Evolutionary conservation across 2,329 filamentous ascomycete genomes (phyloP).

Genomic region (Fusarium irregulare): DNA sequence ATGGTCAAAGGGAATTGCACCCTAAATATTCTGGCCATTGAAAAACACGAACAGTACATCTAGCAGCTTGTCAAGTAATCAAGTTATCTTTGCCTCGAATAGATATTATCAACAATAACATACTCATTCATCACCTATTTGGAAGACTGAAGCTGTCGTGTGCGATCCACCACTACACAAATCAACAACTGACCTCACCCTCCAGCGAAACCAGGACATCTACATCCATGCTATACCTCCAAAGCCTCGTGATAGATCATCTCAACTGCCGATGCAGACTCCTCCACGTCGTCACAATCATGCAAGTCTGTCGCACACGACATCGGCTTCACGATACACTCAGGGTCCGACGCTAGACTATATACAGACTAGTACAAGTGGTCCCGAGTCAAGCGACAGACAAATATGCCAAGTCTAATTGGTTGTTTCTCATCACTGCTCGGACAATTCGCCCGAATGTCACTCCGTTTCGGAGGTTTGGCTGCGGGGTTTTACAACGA

Average conservation of each 20-base stretch:
- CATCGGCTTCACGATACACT: neutral
- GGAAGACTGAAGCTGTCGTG: neutral
- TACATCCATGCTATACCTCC: no score
- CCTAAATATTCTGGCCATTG: no score
- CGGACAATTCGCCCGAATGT: neutral
- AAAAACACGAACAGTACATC: no score
- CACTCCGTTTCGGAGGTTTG: slow-evolving; percentile 1
- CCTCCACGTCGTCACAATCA: neutral
- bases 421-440: neutral
- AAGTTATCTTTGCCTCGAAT: neutral
- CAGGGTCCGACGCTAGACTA: neutral
- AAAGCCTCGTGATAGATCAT: no score
- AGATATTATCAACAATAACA: neutral
- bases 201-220: no score
- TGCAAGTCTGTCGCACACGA: neutral
- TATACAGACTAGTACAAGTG: neutral
- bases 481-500: slow-evolving; percentile 1
- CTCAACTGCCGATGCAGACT: no score
- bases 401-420: neutral
- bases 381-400: neutral
- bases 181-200: neutral
- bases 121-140: neutral
- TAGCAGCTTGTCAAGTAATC: accelerated
- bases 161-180: neutral
- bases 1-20: no score